A percentile compares a stretch with the other conserved stretches of the same genome.
Evolutionary conservation across 768 basidiomycete species (phyloP).

Genomic region (Candolleomyces aberdarensis): DNA sequence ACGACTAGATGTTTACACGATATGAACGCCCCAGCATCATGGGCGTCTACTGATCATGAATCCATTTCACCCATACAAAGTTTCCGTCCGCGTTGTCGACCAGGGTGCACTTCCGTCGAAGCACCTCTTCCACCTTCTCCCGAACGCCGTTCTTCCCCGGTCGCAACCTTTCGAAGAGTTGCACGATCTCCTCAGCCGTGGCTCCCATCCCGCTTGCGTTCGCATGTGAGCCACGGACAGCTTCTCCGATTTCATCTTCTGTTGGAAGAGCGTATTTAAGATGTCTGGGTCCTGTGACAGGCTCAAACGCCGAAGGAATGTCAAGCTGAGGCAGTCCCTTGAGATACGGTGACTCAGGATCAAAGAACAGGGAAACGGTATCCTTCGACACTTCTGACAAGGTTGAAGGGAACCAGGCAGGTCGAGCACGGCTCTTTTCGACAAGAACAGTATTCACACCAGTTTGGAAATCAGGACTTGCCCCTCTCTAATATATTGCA

Average conservation of each 20-base stretch:
- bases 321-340: constrained; percentile 42
- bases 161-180: constrained; percentile 47
- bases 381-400: constrained; percentile 58
- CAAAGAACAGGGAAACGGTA: constrained; percentile 69
- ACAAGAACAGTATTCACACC: constrained; percentile 73
- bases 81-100: constrained; percentile 59
- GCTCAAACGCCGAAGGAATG: constrained; percentile 33
- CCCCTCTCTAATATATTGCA: constrained; percentile 52
- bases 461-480: constrained; percentile 77
- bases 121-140: constrained; percentile 78
- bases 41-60: constrained; percentile 23
- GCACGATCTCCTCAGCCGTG: constrained; percentile 60
- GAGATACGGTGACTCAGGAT: constrained; percentile 44
- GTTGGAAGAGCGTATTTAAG: constrained; percentile 62
- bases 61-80: constrained; percentile 62
- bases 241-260: constrained; percentile 65
- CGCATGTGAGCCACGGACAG: constrained; percentile 64
- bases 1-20: too few species aligned
- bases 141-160: constrained; percentile 58
- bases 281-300: constrained; percentile 15
- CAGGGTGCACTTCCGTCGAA: constrained; percentile 61
- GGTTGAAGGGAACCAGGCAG: constrained; percentile 69
- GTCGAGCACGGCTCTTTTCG: constrained; percentile 43
- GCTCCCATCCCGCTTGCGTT: constrained; percentile 60
- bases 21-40: too few species aligned